These are phyloP conservation scores for Xylaria curta DNA, from an alignment of 495 filamentous ascomycete genomes.

Conservation along the genomic window DNA sequence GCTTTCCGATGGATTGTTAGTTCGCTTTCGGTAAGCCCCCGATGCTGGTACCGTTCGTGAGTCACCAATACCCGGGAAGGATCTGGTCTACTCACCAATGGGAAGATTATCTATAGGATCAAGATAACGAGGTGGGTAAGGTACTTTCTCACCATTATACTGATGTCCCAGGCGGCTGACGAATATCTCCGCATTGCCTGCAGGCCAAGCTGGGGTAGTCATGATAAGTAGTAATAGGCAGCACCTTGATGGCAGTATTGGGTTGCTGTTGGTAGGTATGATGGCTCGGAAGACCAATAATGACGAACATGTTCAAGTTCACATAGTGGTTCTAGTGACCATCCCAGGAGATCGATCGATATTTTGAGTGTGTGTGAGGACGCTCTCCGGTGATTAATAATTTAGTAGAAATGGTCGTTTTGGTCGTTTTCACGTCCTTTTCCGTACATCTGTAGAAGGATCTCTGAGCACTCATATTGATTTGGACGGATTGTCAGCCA, in stretches of 20 bases:
- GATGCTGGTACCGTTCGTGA: background rate
- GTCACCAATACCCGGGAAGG: conserved; percentile 14
- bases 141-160: background rate
- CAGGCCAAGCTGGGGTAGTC: conserved; percentile 15
- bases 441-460: background rate
- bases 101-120: background rate
- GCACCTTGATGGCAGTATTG: conserved; percentile 8
- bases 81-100: conserved; percentile 1
- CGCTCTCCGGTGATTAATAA: background rate
- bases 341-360: background rate
- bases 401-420: background rate
- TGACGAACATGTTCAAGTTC: background rate
- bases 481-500: background rate
- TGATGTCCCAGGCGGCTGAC: conserved; percentile 7
- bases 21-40: background rate
- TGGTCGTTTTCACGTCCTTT: background rate
- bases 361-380: background rate
- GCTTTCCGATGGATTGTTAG: conserved; percentile 7
- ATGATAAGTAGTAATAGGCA: conserved; percentile 4
- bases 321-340: background rate
- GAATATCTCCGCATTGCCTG: conserved; percentile 23
- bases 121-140: conserved; percentile 1
- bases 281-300: background rate
- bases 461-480: background rate
- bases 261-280: background rate